Evolutionary conservation across 805 yeast species (phyloP).

Genomic region (Candida saitoana): DNA sequence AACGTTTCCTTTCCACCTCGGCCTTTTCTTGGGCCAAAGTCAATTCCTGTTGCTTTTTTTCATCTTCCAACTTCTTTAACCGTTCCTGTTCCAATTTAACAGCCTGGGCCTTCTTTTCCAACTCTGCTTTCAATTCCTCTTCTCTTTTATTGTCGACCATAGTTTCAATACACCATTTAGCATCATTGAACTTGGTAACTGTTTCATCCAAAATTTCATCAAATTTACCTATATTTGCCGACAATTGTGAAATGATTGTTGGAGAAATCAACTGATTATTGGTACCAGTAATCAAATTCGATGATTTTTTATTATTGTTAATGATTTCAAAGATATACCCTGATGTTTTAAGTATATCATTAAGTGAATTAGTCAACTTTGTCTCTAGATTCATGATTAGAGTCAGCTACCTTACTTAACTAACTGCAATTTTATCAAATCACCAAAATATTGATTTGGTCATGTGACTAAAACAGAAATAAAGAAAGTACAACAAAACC

Average conservation of each 20-base stretch:
- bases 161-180: slow-evolving; percentile 41
- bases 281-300: slow-evolving; percentile 39
- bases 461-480: too few species aligned
- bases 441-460: too few species aligned
- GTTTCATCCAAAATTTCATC: slow-evolving; percentile 44
- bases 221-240: slow-evolving; percentile 31
- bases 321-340: slow-evolving; percentile 43
- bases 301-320: slow-evolving; percentile 37
- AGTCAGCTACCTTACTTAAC: too few species aligned
- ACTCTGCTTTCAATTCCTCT: slow-evolving; percentile 30
- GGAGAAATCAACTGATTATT: slow-evolving; percentile 40
- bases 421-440: too few species aligned
- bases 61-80: slow-evolving; percentile 13
- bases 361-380: slow-evolving; percentile 36
- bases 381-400: slow-evolving; percentile 38
- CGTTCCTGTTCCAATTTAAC: slow-evolving; percentile 12
- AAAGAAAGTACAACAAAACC: too few species aligned
- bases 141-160: slow-evolving; percentile 39
- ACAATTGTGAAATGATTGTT: slow-evolving; percentile 31
- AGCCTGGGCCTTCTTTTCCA: slow-evolving; percentile 16
- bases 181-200: slow-evolving; percentile 37
- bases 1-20: slow-evolving; percentile 11
- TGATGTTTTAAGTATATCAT: slow-evolving; percentile 37
- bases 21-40: slow-evolving; percentile 7
- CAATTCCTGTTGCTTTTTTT: slow-evolving; percentile 14